Percentiles rank a stretch among this genome's conserved stretches.
phyloP scores from a whole-genome alignment of 1,284 basidiomycete genomes.

The Ceratobasidium sp. region DNA sequence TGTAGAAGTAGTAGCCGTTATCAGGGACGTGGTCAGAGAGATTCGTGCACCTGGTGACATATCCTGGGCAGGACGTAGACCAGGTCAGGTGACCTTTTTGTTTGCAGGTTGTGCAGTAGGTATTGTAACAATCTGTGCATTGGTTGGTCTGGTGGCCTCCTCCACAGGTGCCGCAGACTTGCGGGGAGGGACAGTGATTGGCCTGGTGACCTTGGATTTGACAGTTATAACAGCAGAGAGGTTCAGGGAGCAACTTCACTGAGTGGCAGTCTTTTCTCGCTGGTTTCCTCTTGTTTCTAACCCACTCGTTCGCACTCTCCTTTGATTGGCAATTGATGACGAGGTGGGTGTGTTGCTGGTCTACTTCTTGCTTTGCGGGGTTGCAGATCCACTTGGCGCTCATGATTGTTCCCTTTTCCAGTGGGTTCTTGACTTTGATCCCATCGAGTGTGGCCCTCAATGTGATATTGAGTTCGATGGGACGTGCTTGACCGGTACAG shows the following conservation, averaged over 20 bases:
- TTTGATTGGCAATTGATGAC: constrained; percentile 13
- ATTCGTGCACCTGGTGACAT: not conserved
- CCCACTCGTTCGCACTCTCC: not conserved
- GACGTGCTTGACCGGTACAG: constrained; percentile 5
- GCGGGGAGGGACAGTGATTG: not conserved
- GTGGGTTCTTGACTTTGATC: not conserved
- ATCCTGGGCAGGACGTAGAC: not conserved
- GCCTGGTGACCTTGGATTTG: constrained; percentile 15
- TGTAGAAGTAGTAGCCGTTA: constrained; percentile 11
- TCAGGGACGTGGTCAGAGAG: constrained; percentile 3
- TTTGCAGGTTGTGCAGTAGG: constrained; percentile 20
- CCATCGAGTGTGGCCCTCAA: not conserved
- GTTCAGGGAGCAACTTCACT: not conserved
- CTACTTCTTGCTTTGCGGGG: not conserved
- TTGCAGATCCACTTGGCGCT: constrained; percentile 1
- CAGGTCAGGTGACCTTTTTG: constrained; percentile 10
- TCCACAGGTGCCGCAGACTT: constrained; percentile 20
- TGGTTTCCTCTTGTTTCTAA: not conserved
- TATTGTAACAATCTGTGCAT: not conserved
- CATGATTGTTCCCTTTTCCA: not conserved
- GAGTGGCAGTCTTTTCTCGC: not conserved
- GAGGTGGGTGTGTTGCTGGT: constrained; percentile 12
- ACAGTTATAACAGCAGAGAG: constrained; percentile 23
- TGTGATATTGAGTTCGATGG: not conserved
- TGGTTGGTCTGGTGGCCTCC: not conserved